Evolutionary conservation across 768 basidiomycete genomes (phyloP).

Genomic region (Calvatia gigantea): DNA sequence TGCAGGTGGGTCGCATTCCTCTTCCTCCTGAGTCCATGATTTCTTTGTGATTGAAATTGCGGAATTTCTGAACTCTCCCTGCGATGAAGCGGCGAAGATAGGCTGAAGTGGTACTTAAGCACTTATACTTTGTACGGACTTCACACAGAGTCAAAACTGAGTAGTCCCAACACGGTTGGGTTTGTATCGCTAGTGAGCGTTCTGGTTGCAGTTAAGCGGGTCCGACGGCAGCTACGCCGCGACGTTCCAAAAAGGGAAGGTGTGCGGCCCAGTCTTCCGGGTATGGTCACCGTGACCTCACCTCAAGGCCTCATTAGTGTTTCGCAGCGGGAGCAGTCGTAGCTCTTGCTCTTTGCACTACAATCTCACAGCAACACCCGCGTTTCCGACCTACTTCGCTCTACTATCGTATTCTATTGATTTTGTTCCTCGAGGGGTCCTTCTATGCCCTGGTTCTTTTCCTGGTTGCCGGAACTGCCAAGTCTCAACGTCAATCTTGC

Average conservation of each 20-base stretch:
- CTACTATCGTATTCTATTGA: not conserved
- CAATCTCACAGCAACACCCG: not conserved
- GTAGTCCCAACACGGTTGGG: too few species aligned
- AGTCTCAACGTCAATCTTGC: constrained; percentile 64
- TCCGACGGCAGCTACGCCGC: not conserved
- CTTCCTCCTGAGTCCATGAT: constrained; percentile 45
- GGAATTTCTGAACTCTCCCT: not conserved
- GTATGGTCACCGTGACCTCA: constrained; percentile 11
- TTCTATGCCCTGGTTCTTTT: constrained; percentile 47
- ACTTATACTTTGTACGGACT: not conserved
- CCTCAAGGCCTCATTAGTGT: constrained; percentile 1
- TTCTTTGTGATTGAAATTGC: not conserved
- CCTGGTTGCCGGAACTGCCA: constrained; percentile 63
- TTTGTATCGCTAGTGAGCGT: too few species aligned
- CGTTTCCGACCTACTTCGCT: not conserved
- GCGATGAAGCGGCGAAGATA: not conserved
- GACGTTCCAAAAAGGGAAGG: constrained; percentile 6
- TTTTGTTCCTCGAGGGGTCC: not conserved
- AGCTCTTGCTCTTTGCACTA: not conserved
- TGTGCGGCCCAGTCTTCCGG: too few species aligned
- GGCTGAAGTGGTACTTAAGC: not conserved
- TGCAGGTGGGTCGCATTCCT: too few species aligned
- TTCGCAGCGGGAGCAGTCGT: constrained; percentile 1
- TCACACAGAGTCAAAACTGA: too few species aligned
- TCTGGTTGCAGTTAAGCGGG: too few species aligned